Conservation (phyloP, 495 filamentous ascomycete species). For the Filosporella fistucella region DNA sequence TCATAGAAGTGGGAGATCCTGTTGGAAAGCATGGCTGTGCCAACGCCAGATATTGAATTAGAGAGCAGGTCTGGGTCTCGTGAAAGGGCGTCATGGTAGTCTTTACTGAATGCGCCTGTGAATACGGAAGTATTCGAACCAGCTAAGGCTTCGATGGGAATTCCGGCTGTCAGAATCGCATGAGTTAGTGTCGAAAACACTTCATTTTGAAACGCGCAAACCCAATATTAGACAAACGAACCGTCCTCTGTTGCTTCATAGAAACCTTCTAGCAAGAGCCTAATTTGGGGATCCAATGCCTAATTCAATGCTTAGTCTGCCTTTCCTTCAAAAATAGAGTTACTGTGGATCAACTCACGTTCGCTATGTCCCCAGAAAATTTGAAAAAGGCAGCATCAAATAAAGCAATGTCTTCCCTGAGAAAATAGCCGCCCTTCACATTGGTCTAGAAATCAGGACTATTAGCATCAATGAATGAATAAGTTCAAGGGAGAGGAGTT, state of each 20-base stretch:
- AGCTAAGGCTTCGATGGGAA: conserved; percentile 22
- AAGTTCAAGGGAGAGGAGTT: too few relatives aligned
- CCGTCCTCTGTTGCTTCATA: conserved; percentile 49
- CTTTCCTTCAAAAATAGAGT: conserved; percentile 41
- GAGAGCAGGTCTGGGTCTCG: conserved; percentile 26
- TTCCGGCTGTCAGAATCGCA: conserved; percentile 38
- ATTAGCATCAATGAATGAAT: too few relatives aligned
- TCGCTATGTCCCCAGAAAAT: conserved; percentile 24
- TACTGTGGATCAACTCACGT: not conserved
- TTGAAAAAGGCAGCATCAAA: conserved; percentile 59
- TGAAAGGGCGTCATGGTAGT: conserved; percentile 29
- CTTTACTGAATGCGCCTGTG: conserved; percentile 26
- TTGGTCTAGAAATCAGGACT: too few relatives aligned
- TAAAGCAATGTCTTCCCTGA: conserved; percentile 42
- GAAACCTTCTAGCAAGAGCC: conserved; percentile 47
- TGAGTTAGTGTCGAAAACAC: conserved; percentile 9
- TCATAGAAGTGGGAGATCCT: conserved; percentile 57
- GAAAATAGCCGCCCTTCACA: conserved; percentile 25
- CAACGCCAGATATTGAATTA: conserved; percentile 32
- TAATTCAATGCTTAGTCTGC: conserved; percentile 51
- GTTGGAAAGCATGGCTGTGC: conserved; percentile 50
- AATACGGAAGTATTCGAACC: conserved; percentile 16
- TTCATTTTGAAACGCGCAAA: not conserved
- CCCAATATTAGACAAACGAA: not conserved
- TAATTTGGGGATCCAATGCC: conserved; percentile 53